phyloP scores from a whole-genome alignment of 768 basidiomycete species.

The Collybiopsis luxurians region DNA sequence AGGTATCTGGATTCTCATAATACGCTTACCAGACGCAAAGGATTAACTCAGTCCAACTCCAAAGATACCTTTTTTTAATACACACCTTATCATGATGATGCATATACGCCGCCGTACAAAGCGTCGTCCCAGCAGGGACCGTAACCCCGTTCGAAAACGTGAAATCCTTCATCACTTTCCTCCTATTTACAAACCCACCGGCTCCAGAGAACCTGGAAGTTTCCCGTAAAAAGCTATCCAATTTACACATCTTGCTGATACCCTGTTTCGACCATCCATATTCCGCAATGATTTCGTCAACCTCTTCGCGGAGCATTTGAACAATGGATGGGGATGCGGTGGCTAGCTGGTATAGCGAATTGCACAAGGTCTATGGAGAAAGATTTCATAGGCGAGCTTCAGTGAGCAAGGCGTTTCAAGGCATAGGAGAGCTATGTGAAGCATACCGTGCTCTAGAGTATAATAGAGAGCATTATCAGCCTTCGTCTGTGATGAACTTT shows the following conservation, averaged over 20 bases:
- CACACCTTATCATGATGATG: constrained; percentile 21
- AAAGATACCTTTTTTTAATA: not conserved
- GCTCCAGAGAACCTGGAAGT: constrained; percentile 30
- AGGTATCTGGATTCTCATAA: constrained; percentile 40
- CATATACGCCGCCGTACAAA: constrained; percentile 19
- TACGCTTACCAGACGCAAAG: constrained; percentile 17
- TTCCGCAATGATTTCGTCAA: constrained; percentile 30
- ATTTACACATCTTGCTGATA: constrained; percentile 35
- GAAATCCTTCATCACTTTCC: constrained; percentile 23
- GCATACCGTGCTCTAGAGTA: not conserved
- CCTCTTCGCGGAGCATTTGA: constrained; percentile 38
- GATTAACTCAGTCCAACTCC: not conserved
- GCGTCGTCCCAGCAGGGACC: constrained; percentile 24
- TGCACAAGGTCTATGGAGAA: constrained; percentile 30
- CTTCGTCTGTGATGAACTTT: not conserved
- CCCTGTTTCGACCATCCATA: constrained; percentile 36
- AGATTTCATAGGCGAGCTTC: not conserved
- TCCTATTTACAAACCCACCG: constrained; percentile 17
- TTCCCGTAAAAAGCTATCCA: constrained; percentile 46
- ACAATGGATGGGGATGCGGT: constrained; percentile 29
- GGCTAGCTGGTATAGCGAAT: constrained; percentile 36
- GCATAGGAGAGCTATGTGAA: no score
- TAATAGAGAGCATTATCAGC: not conserved
- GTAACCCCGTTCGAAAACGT: constrained; percentile 24
- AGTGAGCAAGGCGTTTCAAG: not conserved